Evolutionary conservation across 352 stramenopile species (phyloP), one percentile per base, ranked within the genome.

Genomic region (Bremia lactucae): DNA sequence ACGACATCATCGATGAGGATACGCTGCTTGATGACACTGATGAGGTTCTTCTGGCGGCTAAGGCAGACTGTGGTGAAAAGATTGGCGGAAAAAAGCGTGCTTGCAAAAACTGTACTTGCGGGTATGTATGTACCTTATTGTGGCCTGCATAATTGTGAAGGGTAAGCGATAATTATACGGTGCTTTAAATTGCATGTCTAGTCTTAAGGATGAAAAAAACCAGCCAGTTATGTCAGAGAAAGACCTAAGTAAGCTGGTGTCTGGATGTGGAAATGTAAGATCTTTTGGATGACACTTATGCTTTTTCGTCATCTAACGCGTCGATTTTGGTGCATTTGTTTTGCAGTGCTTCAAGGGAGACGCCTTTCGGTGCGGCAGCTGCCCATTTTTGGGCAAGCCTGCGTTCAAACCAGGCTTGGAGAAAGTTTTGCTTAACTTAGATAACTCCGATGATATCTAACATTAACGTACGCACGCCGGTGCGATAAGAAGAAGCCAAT

Each of bases 101-200:
- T 4, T 98, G 95, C 81, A 96, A 97, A 65, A 88, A 98, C 69
- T 98, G 95, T 70, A 96, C 87, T 19, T 98, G 95, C 73, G 95
- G 95, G 78, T 90, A 62, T 38, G 56, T 4, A 18, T 3, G n/a
- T 22, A 21, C 24, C 25, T 22, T 29, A 4, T 39, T 23, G 24
- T 35, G 19, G 42, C 29, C n/a, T n/a, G n/a, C n/a, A n/a, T n/a
- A n/a, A n/a, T n/a, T n/a, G n/a, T n/a, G n/a, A n/a, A n/a, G n/a
- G n/a, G n/a, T n/a, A n/a, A n/a, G n/a, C n/a, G n/a, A n/a, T n/a
- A n/a, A n/a, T n/a, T n/a, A n/a, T n/a, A n/a, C n/a, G n/a, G n/a
- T n/a, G n/a, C n/a, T n/a, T n/a, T n/a, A n/a, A n/a, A 13, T 29
- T 29, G 24, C 24, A 1, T 35, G 1, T 26, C 20, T 31, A 88